Evolutionary conservation across 805 yeast genomes (phyloP), one percentile per base, ranked within the genome.

Genomic region (Candida ponderosae): DNA sequence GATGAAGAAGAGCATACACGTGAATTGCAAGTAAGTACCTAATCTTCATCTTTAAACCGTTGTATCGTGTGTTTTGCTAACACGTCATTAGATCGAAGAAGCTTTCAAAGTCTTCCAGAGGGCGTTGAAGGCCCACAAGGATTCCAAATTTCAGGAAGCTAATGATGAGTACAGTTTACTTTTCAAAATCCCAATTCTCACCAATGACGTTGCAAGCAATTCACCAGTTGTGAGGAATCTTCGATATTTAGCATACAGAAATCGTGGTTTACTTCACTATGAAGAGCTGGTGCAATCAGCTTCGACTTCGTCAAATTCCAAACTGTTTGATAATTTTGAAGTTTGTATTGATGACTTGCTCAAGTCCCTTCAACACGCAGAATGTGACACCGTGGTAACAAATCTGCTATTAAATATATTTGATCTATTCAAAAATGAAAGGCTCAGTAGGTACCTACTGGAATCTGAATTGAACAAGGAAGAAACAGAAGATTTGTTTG

Each of bases 1-100:
- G 90, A 85, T 44, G 82, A 81, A 26, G 96, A 89, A 45, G 90
- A 87, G 45, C 95, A 88, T 51, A 82, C 97, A 1, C 66, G 96
- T 34, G 99, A 93, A 54, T 65, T 90, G 18, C 97, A 90, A 50
- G 74, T 75, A 31, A 11, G 56, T 42, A 8, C 19, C 2, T 16
- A 4, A 13, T 28, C 18, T 15, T 14, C 13, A 34, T 29, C 54
- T 15, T 6, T 31, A 2, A 37, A 38, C 15, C 16, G 3, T 17
- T 23, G 13, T 38, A 14, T 14, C 14, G 18, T 17, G n/a, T 13
- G 7, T 21, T 3, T 21, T 11, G 11, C 11, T 21, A 11, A 21
- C 24, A 21, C 6, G 24, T 10, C 10, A 21, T 21, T 21, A 53
- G 56, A 51, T 53, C 17, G 97, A 93, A 56, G 84, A 83, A 51